Conservation (phyloP, 2,329 filamentous ascomycete species). For the Colletotrichum cordylinicola region DNA sequence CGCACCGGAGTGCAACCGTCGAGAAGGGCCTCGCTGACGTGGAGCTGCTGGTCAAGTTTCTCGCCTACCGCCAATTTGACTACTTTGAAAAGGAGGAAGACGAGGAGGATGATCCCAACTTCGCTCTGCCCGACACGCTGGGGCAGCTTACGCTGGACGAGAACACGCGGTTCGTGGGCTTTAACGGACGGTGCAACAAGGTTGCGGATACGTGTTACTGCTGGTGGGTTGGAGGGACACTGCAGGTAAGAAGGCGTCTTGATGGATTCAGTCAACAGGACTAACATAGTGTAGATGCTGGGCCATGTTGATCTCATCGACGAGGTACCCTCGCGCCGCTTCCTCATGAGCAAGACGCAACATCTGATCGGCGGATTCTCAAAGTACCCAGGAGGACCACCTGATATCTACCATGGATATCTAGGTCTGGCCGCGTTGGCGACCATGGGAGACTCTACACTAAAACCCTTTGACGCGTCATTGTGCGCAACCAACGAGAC, state of each 20-base stretch:
- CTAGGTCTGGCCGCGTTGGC: constrained; percentile 83
- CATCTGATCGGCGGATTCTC: constrained; percentile 84
- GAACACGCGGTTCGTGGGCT: constrained; percentile 65
- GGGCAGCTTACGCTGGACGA: constrained; percentile 38
- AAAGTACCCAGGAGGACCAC: constrained; percentile 71
- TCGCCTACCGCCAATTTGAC: constrained; percentile 68
- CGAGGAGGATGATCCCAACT: constrained; percentile 34
- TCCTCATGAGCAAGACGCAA: constrained; percentile 85
- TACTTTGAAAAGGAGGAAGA: constrained; percentile 58
- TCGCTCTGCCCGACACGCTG: constrained; percentile 35
- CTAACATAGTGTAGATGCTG: constrained; percentile 56
- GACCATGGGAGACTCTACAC: constrained; percentile 70
- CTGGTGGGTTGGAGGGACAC: constrained; percentile 84
- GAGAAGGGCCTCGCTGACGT: constrained; percentile 40
- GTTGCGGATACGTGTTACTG: constrained; percentile 93
- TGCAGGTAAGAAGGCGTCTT: constrained; percentile 42
- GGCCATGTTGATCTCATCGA: constrained; percentile 64
- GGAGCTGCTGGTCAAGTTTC: constrained; percentile 52
- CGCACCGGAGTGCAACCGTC: constrained; percentile 35
- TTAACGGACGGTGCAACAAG: constrained; percentile 93
- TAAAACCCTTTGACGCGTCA: constrained; percentile 76
- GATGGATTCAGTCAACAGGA: constrained; percentile 36
- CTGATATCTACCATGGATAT: constrained; percentile 88
- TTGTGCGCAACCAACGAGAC: constrained; percentile 76
- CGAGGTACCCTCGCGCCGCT: constrained; percentile 68